These are phyloP conservation scores for Annulohypoxylon stygium DNA, from an alignment of 495 filamentous ascomycete genomes.

Conservation along the genomic window DNA sequence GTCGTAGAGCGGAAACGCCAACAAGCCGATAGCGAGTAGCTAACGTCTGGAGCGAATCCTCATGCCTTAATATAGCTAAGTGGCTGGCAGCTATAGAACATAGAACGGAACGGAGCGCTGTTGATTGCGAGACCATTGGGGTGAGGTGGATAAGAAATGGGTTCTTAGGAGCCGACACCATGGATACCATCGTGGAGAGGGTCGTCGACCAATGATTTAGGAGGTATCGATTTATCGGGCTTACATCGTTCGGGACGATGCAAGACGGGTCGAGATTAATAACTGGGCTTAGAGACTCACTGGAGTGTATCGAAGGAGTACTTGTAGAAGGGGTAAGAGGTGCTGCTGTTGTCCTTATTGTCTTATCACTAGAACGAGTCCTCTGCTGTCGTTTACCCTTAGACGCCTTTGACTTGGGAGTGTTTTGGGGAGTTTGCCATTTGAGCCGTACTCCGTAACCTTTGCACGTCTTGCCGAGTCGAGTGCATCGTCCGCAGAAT, in stretches of 20 bases:
- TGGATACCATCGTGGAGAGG: constrained; percentile 45
- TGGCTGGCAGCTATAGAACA: constrained; percentile 50
- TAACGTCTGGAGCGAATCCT: constrained; percentile 42
- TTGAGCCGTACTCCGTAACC: constrained; percentile 49
- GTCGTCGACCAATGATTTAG: constrained; percentile 52
- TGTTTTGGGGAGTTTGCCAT: constrained; percentile 39
- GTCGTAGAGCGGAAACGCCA: constrained; percentile 42
- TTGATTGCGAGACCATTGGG: constrained; percentile 47
- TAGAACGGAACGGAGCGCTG: constrained; percentile 45
- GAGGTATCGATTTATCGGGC: constrained; percentile 37
- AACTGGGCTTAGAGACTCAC: not conserved
- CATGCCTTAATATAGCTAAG: constrained; percentile 43
- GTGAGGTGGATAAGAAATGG: constrained; percentile 49
- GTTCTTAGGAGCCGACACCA: constrained; percentile 41
- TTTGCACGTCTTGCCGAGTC: constrained; percentile 46
- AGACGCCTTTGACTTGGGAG: constrained; percentile 30
- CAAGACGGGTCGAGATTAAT: constrained; percentile 27
- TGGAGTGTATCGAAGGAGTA: not conserved
- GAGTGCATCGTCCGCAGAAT: constrained; percentile 47
- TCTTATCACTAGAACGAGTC: not conserved
- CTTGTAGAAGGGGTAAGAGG: not conserved
- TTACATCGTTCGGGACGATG: constrained; percentile 35
- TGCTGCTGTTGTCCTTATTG: not conserved
- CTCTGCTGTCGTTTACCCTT: constrained; percentile 28
- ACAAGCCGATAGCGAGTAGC: constrained; percentile 43